Evolutionary conservation across 2,329 filamentous ascomycete species (phyloP).

Genomic region (Tetracladium maxilliforme): DNA sequence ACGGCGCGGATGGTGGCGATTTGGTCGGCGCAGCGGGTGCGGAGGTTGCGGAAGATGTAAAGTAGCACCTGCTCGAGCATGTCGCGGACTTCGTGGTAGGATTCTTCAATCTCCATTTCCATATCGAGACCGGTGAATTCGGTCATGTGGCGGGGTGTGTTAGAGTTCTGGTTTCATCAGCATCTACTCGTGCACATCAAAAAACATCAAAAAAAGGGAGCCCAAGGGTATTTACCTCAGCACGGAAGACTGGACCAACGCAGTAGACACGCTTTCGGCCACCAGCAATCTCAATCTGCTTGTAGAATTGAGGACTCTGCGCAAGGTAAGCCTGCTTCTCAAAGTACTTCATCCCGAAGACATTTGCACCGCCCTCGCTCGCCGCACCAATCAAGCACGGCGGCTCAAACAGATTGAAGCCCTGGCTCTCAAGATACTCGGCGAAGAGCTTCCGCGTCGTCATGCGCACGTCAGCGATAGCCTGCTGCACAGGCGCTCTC

Average conservation of each 20-base stretch:
- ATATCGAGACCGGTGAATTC: conserved; percentile 82
- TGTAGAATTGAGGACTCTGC: conserved; percentile 75
- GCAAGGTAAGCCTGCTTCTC: conserved; percentile 68
- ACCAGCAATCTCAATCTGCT: conserved; percentile 73
- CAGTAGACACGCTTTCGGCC: conserved; percentile 66
- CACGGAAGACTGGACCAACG: conserved; percentile 69
- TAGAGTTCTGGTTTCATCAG: conserved; percentile 30
- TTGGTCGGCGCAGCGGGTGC: conserved; percentile 46
- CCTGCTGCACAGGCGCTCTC: conserved; percentile 79
- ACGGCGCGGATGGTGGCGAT: conserved; percentile 58
- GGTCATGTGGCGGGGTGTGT: conserved; percentile 86
- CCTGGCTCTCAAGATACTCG: conserved; percentile 61
- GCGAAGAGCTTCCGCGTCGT: conserved; percentile 45
- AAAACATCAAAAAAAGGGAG: too few species aligned
- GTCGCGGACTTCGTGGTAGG: conserved; percentile 61
- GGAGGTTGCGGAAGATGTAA: conserved; percentile 64
- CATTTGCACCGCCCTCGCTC: conserved; percentile 84
- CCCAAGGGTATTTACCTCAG: too few species aligned
- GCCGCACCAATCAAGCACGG: conserved; percentile 82
- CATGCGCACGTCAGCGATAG: conserved; percentile 43
- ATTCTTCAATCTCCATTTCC: conserved; percentile 74
- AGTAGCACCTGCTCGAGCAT: conserved; percentile 63
- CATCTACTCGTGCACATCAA: background rate
- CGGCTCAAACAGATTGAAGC: conserved; percentile 76
- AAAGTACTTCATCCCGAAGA: conserved; percentile 86